Evolutionary conservation across 805 yeast genomes (phyloP).

Genomic region (Suhomyces pyralidae): DNA sequence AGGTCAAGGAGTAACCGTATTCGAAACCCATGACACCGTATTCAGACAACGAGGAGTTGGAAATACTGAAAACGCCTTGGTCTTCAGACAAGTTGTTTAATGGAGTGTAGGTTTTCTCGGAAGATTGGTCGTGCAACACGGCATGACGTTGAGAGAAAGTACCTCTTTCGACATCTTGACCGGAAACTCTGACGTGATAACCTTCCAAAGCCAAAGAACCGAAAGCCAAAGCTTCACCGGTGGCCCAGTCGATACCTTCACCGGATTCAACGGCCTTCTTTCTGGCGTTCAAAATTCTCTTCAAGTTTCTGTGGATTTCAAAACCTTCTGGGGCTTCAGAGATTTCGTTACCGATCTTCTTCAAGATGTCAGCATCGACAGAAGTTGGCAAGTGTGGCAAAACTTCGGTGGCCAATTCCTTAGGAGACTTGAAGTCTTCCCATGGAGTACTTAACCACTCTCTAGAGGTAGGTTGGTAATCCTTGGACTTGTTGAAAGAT

Average conservation of each 20-base stretch:
- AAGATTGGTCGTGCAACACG: constrained; percentile 91
- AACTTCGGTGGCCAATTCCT: constrained; percentile 91
- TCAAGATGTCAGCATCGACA: constrained; percentile 65
- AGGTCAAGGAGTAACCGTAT: constrained; percentile 96
- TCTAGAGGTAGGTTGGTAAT: constrained; percentile 84
- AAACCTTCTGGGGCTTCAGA: constrained; percentile 86
- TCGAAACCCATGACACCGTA: constrained; percentile 99
- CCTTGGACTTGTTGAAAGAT: constrained; percentile 83
- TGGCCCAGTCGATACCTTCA: constrained; percentile 97
- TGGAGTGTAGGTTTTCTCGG: constrained; percentile 82
- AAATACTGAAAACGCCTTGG: constrained; percentile 83
- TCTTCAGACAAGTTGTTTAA: constrained; percentile 72
- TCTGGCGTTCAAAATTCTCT: constrained; percentile 88
- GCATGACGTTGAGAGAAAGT: constrained; percentile 99
- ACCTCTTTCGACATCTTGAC: constrained; percentile 99
- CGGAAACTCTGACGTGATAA: constrained; percentile 93
- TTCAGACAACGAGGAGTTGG: constrained; percentile 95
- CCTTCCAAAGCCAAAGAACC: constrained; percentile 93
- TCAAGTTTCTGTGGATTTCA: constrained; percentile 90
- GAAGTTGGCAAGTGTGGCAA: constrained; percentile 96
- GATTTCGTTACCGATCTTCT: constrained; percentile 72
- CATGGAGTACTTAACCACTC: constrained; percentile 99
- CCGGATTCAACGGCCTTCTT: constrained; percentile 84
- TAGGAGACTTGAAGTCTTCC: constrained; percentile 98
- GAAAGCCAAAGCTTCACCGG: constrained; percentile 98